A percentile compares a stretch with the other conserved stretches of the same genome.
Evolutionary conservation across 139 green algal species (phyloP).

Genomic region (Chlorella sp.): DNA sequence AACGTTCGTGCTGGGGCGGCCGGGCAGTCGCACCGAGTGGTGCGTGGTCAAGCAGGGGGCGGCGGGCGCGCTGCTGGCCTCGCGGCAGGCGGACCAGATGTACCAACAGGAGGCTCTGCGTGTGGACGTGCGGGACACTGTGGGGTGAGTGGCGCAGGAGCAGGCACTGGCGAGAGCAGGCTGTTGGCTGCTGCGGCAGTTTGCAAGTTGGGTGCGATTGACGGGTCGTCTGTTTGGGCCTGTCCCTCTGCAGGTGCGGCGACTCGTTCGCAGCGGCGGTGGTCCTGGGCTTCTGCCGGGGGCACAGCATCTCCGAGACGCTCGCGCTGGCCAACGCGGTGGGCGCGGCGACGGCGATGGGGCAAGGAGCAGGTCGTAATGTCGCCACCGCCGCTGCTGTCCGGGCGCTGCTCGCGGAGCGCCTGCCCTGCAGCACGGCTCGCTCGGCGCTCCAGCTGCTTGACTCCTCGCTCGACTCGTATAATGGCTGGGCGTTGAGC

Average conservation of each 20-base stretch:
- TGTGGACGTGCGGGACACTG: constrained; percentile 92
- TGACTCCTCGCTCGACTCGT: no score
- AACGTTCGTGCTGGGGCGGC: constrained; percentile 56
- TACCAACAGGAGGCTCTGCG: constrained; percentile 37
- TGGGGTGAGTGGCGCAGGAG: no score
- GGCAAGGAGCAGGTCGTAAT: constrained; percentile 84
- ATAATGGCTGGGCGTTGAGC: no score
- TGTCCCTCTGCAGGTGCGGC: constrained; percentile 72
- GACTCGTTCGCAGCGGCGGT: constrained; percentile 93
- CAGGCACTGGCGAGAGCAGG: neutral
- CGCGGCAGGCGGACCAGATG: neutral
- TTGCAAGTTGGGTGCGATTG: neutral
- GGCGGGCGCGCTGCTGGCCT: constrained; percentile 70
- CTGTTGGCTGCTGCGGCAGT: neutral
- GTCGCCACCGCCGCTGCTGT: constrained; percentile 64
- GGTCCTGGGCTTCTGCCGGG: constrained; percentile 77
- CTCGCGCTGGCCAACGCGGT: constrained; percentile 94
- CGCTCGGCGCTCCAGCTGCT: no score
- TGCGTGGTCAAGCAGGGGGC: constrained; percentile 84
- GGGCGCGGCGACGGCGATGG: constrained; percentile 88
- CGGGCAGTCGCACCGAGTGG: constrained; percentile 62
- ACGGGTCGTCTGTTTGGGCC: neutral
- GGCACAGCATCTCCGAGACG: constrained; percentile 47
- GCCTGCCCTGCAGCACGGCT: no score
- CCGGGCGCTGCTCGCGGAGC: constrained; percentile 23